Evolutionary conservation across 1,284 basidiomycete species (phyloP), one percentile per base, ranked within the genome.

Genomic region (Thelephora terrestris): DNA sequence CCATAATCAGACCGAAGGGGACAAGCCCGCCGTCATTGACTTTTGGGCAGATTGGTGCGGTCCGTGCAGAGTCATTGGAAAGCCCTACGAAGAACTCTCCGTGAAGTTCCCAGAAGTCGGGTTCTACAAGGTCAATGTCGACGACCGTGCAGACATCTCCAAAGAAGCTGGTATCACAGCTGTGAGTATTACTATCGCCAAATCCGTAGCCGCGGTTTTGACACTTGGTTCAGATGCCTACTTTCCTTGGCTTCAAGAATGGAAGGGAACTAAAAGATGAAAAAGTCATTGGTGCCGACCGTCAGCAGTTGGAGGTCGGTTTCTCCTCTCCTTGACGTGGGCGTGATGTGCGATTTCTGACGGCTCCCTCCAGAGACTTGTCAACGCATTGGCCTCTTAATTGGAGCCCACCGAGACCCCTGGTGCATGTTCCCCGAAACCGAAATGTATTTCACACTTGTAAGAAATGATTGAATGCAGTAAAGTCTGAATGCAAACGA

Each of bases 91-190:
- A 67, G 81, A 81, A 67, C 64, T 90, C 49, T 72, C 80, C 7
- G 14, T 12, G 9, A 20, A 42, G 14, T 68, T 60, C 58, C 55
- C 75, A 47, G 64, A 71, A 25, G 74, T 89, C 66, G 71, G 68
- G 48, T 87, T 84, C 67, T 88, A 81, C 76, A 92, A 92, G 70
- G 84, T 93, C 57, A 85, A 91, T 64, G 78, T 86, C 45, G 88
- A 91, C 60, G 74, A 67, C 40, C 73, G 73, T 46, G 54, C 60
- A 10, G 68, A 73, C 5, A 74, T 82, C 50, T 62, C 73, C 7
- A 64, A 78, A 59, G 84, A 85, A 64, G 78, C 84, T 50, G 79
- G 77, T 47, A 78, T 96, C 66, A 76, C 78, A 58, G 83, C 84
- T 47, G 79, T 81, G 59, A 53, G 78, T 69, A 7, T 12, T 18